Conservation (phyloP, 306 rosid species). For the Argentina anserina region DNA sequence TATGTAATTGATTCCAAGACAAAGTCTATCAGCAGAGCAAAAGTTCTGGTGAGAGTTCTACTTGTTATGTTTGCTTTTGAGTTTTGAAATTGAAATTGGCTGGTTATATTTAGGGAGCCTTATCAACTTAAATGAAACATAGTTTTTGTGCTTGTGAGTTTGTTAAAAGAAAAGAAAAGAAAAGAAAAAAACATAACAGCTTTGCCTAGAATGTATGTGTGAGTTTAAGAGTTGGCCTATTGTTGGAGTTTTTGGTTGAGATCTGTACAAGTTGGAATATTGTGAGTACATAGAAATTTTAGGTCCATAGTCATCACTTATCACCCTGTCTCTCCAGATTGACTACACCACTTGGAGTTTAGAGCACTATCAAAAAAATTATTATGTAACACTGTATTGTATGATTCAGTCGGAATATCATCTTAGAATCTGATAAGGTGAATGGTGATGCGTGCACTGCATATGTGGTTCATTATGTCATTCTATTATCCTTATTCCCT, state of each 20-base stretch:
- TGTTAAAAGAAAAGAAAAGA: not conserved
- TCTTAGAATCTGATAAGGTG: not conserved
- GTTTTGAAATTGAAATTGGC: not conserved
- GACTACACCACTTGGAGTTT: not conserved
- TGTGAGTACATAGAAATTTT: not conserved
- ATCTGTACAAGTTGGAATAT: not conserved
- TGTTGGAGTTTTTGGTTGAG: not conserved
- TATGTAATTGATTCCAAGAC: conserved; percentile 82
- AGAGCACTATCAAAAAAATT: not conserved
- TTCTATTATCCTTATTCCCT: not conserved
- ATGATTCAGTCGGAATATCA: not conserved
- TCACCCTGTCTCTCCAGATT: not conserved
- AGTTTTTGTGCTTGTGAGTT: not conserved
- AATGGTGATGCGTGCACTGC: not conserved
- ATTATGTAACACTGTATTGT: not conserved
- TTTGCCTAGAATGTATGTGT: not conserved
- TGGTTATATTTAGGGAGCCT: not conserved
- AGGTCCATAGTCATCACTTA: not conserved
- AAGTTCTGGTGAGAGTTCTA: conserved; percentile 59
- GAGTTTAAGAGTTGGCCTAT: not conserved
- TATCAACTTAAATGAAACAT: not conserved
- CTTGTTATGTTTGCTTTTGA: not conserved
- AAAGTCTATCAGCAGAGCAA: conserved; percentile 87
- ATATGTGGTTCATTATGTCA: not conserved
- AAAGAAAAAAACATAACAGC: not conserved